Evolutionary conservation across 768 basidiomycete species (phyloP), one percentile per base, ranked within the genome.

Genomic region (Strobilomyces dryophilus): DNA sequence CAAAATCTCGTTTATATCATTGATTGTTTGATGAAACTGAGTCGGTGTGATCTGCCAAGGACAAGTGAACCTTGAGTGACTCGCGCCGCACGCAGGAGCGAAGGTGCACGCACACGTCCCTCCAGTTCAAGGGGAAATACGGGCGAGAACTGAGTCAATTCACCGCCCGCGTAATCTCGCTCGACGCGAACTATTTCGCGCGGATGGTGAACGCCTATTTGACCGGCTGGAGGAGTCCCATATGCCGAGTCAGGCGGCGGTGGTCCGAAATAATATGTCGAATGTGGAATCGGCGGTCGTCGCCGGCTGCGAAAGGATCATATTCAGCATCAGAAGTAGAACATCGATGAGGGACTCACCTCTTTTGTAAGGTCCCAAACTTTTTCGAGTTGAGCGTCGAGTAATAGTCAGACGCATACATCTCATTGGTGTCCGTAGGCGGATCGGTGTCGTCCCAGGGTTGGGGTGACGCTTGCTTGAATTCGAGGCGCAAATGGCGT

Each of bases 121-220:
- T 98, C 95, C 6, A 99, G 76, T 69, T 99, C 97, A 39, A 95
- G 72, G 1, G 92, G 94, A 70, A 88, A 99, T 58, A 86, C 82
- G 0, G 92, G 80, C 32, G 90, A 79, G 68, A 99, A 97, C 71
- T 98, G 95, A 29, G 85, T 80, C 8, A 95, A 75, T 66, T 98
- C 95, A 3, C 95, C 97, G 1, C 85, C 85, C 14, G 76, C 81
- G 67, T 97, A 99, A 68, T 99, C 97, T 49, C 97, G 74, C 69
- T 98, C 95, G 39, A 99, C 75, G 42, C 95, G 78, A 47, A 99
- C 74, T 53, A 99, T 82, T 73, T 98, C 95, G 49, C 95, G 83
- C 15, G 95, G 95, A 60, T 91, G 85, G 66, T 97, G 91, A 21
- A 86, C 71, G 3, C 94, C 95, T 52, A 98, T 87, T 47, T 86